phyloP scores from a whole-genome alignment of 805 yeast species.

The Nakazawaea anatomiae region DNA sequence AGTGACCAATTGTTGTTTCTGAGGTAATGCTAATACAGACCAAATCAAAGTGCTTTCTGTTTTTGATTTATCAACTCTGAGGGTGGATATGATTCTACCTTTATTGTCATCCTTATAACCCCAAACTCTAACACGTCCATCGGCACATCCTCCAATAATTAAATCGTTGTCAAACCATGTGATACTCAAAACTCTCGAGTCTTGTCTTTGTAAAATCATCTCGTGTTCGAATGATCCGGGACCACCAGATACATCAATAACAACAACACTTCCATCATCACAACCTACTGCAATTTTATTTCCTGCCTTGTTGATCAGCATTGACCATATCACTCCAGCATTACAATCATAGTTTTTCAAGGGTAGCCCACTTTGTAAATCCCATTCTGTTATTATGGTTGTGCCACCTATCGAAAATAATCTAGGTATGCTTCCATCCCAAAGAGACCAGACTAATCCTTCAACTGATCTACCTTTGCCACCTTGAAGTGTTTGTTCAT shows the following conservation, averaged over 20 bases:
- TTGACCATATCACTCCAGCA: constrained; percentile 91
- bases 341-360: constrained; percentile 77
- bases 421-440: constrained; percentile 47
- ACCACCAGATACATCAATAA: constrained; percentile 83
- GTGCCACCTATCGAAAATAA: constrained; percentile 94
- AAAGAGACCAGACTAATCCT: constrained; percentile 74
- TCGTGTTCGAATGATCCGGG: constrained; percentile 76
- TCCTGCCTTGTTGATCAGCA: constrained; percentile 58
- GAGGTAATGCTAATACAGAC: constrained; percentile 65
- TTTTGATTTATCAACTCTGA: constrained; percentile 88
- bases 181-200: constrained; percentile 70
- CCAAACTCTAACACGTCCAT: constrained; percentile 90
- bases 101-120: constrained; percentile 34
- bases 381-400: constrained; percentile 89
- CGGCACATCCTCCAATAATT: constrained; percentile 92
- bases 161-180: constrained; percentile 65
- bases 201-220: constrained; percentile 74
- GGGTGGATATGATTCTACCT: constrained; percentile 72
- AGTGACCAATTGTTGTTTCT: constrained; percentile 70
- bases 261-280: constrained; percentile 87
- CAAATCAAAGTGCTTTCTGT: constrained; percentile 87
- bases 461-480: constrained; percentile 83
- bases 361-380: constrained; percentile 67
- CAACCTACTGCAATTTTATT: constrained; percentile 81
- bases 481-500: constrained; percentile 70